These are phyloP conservation scores for Pseudonectria foliicola DNA, from an alignment of 2,329 filamentous ascomycete genomes.

Conservation along the genomic window DNA sequence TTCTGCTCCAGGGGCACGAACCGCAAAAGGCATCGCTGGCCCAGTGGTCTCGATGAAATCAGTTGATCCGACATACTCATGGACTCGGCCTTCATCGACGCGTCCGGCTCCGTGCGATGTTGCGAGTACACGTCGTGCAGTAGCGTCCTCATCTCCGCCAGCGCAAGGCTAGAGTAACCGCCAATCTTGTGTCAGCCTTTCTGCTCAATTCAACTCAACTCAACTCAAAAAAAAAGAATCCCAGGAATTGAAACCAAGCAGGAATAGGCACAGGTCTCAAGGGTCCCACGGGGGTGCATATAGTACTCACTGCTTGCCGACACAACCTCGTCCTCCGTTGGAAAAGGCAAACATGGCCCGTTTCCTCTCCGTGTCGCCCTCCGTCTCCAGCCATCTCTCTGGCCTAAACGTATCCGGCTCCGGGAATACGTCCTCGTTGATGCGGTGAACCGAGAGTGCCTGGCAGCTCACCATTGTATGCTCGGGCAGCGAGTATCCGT, in stretches of 20 bases:
- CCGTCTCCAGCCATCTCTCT: constrained; percentile 71
- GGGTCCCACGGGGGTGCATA: not conserved
- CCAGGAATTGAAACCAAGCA: too few species aligned
- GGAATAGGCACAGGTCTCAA: too few species aligned
- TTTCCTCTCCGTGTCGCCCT: constrained; percentile 65
- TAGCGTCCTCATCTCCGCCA: constrained; percentile 62
- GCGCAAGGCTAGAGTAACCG: constrained; percentile 39
- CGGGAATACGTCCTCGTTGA: constrained; percentile 62
- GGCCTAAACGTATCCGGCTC: constrained; percentile 72
- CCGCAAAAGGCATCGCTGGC: constrained; percentile 50
- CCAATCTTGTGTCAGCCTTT: constrained; percentile 6
- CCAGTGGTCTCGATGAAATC: constrained; percentile 56
- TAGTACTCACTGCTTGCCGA: constrained; percentile 56
- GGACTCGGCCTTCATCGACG: constrained; percentile 43
- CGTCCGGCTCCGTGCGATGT: constrained; percentile 49
- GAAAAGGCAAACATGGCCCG: constrained; percentile 60
- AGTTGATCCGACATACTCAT: constrained; percentile 63
- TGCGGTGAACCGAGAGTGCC: constrained; percentile 52
- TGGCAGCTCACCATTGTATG: constrained; percentile 54
- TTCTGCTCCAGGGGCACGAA: too few species aligned
- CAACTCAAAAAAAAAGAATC: too few species aligned
- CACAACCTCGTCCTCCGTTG: constrained; percentile 57
- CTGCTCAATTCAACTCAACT: not conserved
- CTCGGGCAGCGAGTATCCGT: constrained; percentile 46
- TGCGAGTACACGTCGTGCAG: constrained; percentile 55